These are phyloP conservation scores for Tricholoma saponaceum DNA, from an alignment of 768 basidiomycete species.

Conservation along the genomic window DNA sequence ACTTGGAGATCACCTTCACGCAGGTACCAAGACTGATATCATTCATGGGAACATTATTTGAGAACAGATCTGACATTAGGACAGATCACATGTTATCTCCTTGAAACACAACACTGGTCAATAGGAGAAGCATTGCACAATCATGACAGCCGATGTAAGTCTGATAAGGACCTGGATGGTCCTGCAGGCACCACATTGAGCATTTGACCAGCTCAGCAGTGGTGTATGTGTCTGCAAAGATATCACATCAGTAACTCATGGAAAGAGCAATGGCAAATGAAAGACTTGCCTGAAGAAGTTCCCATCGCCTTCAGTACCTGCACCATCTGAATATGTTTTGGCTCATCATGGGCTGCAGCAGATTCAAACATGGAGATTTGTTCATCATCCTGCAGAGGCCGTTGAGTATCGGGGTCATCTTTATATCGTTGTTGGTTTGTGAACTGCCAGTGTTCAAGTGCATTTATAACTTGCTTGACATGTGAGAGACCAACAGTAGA, in stretches of 20 bases:
- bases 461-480: slow-evolving; percentile 24
- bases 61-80: neutral
- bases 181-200: neutral
- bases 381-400: slow-evolving; percentile 8
- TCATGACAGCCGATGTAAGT: slow-evolving; percentile 18
- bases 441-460: slow-evolving; percentile 19
- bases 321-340: slow-evolving; percentile 11
- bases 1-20: slow-evolving; percentile 10
- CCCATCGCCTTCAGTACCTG: neutral
- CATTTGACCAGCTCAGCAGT: neutral
- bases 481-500: neutral
- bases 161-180: neutral
- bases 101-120: slow-evolving; percentile 8
- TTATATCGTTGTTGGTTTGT: slow-evolving; percentile 4
- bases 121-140: slow-evolving; percentile 25
- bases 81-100: neutral
- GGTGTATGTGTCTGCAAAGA: slow-evolving; percentile 15
- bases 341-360: slow-evolving; percentile 11
- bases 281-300: too few relatives aligned
- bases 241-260: neutral
- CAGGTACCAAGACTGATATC: slow-evolving; percentile 13
- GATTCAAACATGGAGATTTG: neutral
- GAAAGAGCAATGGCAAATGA: neutral
- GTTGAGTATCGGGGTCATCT: slow-evolving; percentile 11
- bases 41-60: neutral